phyloP scores from a whole-genome alignment of 1,139 yeast genomes.

The Lodderomyces jiufengensis region DNA sequence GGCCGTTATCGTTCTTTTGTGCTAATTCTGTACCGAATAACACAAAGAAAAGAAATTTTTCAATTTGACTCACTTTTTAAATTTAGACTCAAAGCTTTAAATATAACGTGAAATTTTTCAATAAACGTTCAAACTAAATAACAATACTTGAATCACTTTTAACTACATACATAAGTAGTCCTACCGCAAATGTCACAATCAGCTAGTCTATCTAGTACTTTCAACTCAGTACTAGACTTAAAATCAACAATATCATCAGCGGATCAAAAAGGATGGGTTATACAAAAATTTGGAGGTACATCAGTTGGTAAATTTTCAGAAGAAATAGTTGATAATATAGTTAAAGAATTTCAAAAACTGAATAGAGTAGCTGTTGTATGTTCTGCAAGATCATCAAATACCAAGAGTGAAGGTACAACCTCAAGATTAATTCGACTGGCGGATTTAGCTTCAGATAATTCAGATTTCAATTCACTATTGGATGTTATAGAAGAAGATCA shows the following conservation, averaged over 20 bases:
- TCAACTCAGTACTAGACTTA: constrained; percentile 43
- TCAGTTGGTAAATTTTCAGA: constrained; percentile 92
- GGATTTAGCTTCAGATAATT: constrained; percentile 62
- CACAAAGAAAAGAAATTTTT: too few relatives aligned
- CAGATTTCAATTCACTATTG: constrained; percentile 51
- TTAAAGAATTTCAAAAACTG: constrained; percentile 55
- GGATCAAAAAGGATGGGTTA: constrained; percentile 59
- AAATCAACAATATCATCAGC: constrained; percentile 10
- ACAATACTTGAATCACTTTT: too few relatives aligned
- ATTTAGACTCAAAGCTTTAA: too few relatives aligned
- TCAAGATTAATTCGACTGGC: constrained; percentile 78
- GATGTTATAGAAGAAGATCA: constrained; percentile 75
- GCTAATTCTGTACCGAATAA: too few relatives aligned
- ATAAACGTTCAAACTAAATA: too few relatives aligned
- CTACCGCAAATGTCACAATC: constrained; percentile 6
- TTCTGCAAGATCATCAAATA: constrained; percentile 87
- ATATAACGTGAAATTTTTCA: too few relatives aligned
- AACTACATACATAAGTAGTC: too few relatives aligned
- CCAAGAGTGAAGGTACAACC: constrained; percentile 94
- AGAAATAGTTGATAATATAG: constrained; percentile 79
- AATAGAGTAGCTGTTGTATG: constrained; percentile 92
- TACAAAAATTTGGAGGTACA: constrained; percentile 98
- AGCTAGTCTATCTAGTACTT: constrained; percentile 19
- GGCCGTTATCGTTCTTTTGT: too few relatives aligned
- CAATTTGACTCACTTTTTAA: too few relatives aligned